Conservation (phyloP, 1,139 yeast species). For the Zygoascus meyerae region DNA sequence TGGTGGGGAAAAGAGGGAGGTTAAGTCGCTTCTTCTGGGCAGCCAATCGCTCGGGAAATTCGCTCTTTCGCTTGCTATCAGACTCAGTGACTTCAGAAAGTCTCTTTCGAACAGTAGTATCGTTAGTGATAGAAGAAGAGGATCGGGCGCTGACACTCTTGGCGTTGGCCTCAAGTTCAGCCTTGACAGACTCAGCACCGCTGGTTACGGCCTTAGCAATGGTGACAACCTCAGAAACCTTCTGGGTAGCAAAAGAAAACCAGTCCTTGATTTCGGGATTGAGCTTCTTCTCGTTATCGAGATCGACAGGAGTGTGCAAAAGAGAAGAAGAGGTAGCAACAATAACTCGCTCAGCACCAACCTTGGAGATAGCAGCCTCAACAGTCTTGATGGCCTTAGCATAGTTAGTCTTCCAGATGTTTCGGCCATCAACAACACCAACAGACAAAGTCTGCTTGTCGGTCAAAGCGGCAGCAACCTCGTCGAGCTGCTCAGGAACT, state of each 20-base stretch:
- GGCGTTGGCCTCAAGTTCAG: slow-evolving; percentile 73
- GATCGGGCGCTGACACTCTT: slow-evolving; percentile 80
- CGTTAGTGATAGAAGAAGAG: slow-evolving; percentile 83
- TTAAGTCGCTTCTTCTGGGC: slow-evolving; percentile 89
- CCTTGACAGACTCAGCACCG: slow-evolving; percentile 59
- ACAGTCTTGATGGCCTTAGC: slow-evolving; percentile 78
- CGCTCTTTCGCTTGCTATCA: slow-evolving; percentile 62
- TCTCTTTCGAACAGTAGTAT: slow-evolving; percentile 85
- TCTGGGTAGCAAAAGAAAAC: slow-evolving; percentile 98
- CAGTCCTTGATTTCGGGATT: slow-evolving; percentile 90
- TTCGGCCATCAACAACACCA: slow-evolving; percentile 98
- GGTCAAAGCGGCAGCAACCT: slow-evolving; percentile 60
- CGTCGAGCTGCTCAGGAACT: slow-evolving; percentile 93
- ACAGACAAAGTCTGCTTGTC: slow-evolving; percentile 78
- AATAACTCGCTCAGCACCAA: slow-evolving; percentile 83
- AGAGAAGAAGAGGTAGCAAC: slow-evolving; percentile 95
- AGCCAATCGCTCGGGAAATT: slow-evolving; percentile 81
- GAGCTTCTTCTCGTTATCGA: slow-evolving; percentile 83
- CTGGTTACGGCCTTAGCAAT: slow-evolving; percentile 78
- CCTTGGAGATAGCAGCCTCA: slow-evolving; percentile 71
- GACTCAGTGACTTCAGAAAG: slow-evolving; percentile 76
- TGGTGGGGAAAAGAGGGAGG: slow-evolving; percentile 98
- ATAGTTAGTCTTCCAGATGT: slow-evolving; percentile 97
- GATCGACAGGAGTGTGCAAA: slow-evolving; percentile 97
- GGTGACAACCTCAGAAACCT: slow-evolving; percentile 82